A percentile compares a stretch with the other conserved stretches of the same genome.
Evolutionary conservation across 2,329 filamentous ascomycete genomes (phyloP).

Genomic region (Sclerotiophoma versabilis): DNA sequence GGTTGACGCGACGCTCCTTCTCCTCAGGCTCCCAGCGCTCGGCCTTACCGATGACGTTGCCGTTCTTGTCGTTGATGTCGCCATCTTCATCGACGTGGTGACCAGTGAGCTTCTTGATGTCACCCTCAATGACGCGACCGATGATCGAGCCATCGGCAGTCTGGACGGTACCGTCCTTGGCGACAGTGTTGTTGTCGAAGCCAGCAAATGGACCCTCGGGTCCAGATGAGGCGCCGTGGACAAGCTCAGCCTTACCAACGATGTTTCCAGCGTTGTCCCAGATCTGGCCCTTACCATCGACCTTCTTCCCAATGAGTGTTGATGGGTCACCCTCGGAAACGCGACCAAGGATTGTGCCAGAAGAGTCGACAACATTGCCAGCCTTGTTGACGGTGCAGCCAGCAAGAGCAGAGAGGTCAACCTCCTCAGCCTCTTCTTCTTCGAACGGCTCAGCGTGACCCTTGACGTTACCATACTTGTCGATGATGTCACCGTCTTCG

Average conservation of each 20-base stretch:
- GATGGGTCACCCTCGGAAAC: slow-evolving; percentile 64
- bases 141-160: slow-evolving; percentile 56
- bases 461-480: slow-evolving; percentile 73
- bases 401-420: slow-evolving; percentile 66
- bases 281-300: slow-evolving; percentile 68
- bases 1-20: slow-evolving; percentile 64
- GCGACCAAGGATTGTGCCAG: slow-evolving; percentile 65
- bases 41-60: slow-evolving; percentile 60
- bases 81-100: slow-evolving; percentile 61
- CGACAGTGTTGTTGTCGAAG: slow-evolving; percentile 63
- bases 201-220: slow-evolving; percentile 67
- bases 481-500: slow-evolving; percentile 81
- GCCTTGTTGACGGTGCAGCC: slow-evolving; percentile 70
- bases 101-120: slow-evolving; percentile 59
- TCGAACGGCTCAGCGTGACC: slow-evolving; percentile 65
- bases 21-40: slow-evolving; percentile 62
- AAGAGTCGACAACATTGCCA: slow-evolving; percentile 67
- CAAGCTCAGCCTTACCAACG: slow-evolving; percentile 65
- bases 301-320: slow-evolving; percentile 66
- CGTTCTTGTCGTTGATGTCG: slow-evolving; percentile 62
- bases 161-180: slow-evolving; percentile 64
- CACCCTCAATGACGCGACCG: slow-evolving; percentile 59
- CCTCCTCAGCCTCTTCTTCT: slow-evolving; percentile 57
- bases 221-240: slow-evolving; percentile 58
- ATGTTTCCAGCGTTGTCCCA: slow-evolving; percentile 70